phyloP scores from a whole-genome alignment of 495 filamentous ascomycete species.

The Aspergillus saccharolyticus region DNA sequence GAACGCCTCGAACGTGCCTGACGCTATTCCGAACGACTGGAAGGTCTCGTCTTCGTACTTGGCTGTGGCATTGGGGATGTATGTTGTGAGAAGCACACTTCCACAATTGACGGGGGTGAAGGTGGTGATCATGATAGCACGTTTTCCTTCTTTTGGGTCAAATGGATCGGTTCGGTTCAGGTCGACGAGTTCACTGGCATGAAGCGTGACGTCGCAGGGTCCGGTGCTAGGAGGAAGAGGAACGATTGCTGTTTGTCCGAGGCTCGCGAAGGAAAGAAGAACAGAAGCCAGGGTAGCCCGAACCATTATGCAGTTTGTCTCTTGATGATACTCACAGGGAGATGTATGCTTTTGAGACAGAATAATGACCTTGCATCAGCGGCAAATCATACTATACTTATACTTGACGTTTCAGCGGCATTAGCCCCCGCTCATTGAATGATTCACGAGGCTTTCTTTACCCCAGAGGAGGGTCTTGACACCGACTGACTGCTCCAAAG shows the following conservation, averaged over 20 bases:
- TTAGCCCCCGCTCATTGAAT: background rate
- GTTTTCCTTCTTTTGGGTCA: background rate
- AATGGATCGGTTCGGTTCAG: background rate
- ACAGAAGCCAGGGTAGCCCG: background rate
- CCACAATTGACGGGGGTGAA: background rate
- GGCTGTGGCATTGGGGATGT: background rate
- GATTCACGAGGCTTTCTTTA: too few species aligned
- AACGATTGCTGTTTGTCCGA: background rate
- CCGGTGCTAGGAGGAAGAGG: background rate
- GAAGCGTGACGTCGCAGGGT: constrained; percentile 1
- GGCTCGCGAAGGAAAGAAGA: background rate
- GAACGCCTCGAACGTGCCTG: background rate
- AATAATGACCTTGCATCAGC: background rate
- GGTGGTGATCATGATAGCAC: background rate
- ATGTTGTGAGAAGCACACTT: background rate
- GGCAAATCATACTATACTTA: background rate
- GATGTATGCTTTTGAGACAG: background rate
- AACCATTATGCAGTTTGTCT: background rate
- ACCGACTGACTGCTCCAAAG: too few species aligned
- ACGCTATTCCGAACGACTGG: background rate
- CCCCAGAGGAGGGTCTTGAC: too few species aligned
- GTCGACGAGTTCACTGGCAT: background rate
- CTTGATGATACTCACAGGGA: too few species aligned
- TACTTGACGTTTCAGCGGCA: background rate
- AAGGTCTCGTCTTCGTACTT: background rate